A percentile compares a stretch with the other conserved stretches of the same genome.
These are phyloP conservation scores for Dysphania ambrosioides DNA, from an alignment of 148 eudicot genomes.

Conservation along the genomic window DNA sequence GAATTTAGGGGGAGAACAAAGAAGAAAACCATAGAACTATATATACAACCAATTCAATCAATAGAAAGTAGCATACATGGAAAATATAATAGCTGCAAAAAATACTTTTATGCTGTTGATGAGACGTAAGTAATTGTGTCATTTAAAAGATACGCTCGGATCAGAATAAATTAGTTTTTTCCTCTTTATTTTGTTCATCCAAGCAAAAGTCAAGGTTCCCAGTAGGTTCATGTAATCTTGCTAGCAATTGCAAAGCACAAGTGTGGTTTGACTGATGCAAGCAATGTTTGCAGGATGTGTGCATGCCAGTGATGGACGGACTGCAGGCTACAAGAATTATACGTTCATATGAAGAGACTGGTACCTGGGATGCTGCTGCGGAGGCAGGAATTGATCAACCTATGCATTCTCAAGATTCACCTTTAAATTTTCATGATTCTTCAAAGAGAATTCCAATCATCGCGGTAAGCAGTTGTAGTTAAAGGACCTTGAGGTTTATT, in stretches of 20 bases:
- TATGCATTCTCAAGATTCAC: constrained; percentile 22
- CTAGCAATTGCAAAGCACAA: neutral
- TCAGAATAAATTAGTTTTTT: neutral
- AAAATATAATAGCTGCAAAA: too few relatives aligned
- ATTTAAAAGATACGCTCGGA: neutral
- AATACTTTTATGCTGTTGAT: too few relatives aligned
- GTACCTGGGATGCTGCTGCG: constrained; percentile 78
- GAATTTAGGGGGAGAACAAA: neutral
- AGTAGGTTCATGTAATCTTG: neutral
- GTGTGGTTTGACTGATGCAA: neutral
- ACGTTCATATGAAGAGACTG: constrained; percentile 79
- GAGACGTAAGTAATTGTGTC: too few relatives aligned
- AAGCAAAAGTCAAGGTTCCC: neutral
- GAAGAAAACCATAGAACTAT: neutral
- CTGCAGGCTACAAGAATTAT: constrained; percentile 86
- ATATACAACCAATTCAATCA: too few relatives aligned
- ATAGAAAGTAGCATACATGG: neutral
- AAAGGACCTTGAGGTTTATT: neutral
- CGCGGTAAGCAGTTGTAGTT: constrained; percentile 48
- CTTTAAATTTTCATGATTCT: constrained; percentile 26
- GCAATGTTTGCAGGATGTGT: constrained; percentile 61
- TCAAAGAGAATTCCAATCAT: constrained; percentile 61
- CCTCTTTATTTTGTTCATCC: neutral
- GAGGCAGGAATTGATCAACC: constrained; percentile 67
- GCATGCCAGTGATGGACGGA: constrained; percentile 98